These are phyloP conservation scores for Pyrenula aspistea DNA, from an alignment of 495 filamentous ascomycete species.

Conservation along the genomic window DNA sequence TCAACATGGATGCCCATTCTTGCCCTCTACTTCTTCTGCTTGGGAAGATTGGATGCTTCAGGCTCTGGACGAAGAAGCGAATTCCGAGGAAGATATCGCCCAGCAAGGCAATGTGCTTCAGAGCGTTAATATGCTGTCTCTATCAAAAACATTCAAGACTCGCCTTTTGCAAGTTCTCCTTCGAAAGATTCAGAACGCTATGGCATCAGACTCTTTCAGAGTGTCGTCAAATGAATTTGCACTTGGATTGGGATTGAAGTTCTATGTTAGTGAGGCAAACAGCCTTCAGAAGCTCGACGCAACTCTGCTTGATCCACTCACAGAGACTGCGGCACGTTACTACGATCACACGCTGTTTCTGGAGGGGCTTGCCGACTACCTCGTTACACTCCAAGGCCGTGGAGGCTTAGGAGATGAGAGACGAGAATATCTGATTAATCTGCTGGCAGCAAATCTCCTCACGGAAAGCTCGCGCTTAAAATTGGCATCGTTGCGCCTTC, in stretches of 20 bases:
- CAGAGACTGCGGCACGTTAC: conserved; percentile 46
- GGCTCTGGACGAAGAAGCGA: conserved; percentile 37
- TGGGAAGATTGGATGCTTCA: conserved; percentile 60
- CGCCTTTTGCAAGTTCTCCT: conserved; percentile 4
- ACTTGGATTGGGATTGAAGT: conserved; percentile 34
- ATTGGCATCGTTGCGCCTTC: conserved; percentile 54
- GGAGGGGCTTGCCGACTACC: conserved; percentile 49
- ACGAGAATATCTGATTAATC: conserved; percentile 41
- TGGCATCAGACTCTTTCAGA: not conserved
- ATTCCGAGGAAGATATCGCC: conserved; percentile 14
- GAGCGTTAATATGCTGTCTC: conserved; percentile 22
- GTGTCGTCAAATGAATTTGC: conserved; percentile 15
- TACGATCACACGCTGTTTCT: conserved; percentile 53
- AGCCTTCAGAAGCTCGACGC: conserved; percentile 28
- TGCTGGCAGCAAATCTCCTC: conserved; percentile 58
- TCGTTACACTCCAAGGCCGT: conserved; percentile 30
- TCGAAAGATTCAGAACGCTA: not conserved
- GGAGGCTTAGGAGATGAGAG: conserved; percentile 27
- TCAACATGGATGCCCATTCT: not conserved
- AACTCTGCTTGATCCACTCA: conserved; percentile 43
- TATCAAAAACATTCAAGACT: conserved; percentile 6
- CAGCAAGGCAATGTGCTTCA: conserved; percentile 29
- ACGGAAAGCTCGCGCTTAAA: conserved; percentile 60
- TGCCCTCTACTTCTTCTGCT: conserved; percentile 30
- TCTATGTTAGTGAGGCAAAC: conserved; percentile 27